A percentile compares a stretch with the other conserved stretches of the same genome.
Evolutionary conservation across 192 early-diverging fungal species (phyloP).

Genomic region (Bifiguratus adelaidae): DNA sequence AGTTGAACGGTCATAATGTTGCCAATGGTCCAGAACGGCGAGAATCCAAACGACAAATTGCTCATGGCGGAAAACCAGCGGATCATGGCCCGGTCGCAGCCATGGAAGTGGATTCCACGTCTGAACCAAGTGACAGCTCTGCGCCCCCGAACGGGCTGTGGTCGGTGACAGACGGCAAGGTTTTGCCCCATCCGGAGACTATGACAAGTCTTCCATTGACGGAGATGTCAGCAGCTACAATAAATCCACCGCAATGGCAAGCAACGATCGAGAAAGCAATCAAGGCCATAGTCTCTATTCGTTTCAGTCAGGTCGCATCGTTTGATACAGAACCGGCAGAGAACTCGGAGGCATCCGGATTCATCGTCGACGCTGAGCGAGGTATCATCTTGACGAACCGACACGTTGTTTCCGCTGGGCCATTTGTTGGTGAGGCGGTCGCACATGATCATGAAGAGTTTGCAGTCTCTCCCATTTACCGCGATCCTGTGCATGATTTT

Average conservation of each 20-base stretch:
- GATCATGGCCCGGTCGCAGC: too few species aligned
- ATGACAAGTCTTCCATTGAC: too few species aligned
- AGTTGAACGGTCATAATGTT: too few species aligned
- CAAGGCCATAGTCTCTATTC: slow-evolving; percentile 62
- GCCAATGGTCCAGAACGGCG: too few species aligned
- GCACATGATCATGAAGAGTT: slow-evolving; percentile 75
- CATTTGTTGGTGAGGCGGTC: slow-evolving; percentile 76
- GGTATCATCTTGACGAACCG: slow-evolving; percentile 65
- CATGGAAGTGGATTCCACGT: too few species aligned
- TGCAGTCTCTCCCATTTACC: slow-evolving; percentile 60
- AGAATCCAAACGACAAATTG: too few species aligned
- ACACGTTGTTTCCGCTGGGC: slow-evolving; percentile 65
- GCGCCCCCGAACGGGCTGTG: too few species aligned
- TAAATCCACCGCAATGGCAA: slow-evolving; percentile 57
- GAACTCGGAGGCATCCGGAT: slow-evolving; percentile 71
- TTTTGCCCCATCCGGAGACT: too few species aligned
- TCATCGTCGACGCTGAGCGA: slow-evolving; percentile 64
- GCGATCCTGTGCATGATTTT: slow-evolving; percentile 72
- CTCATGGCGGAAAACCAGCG: too few species aligned
- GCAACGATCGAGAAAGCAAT: slow-evolving; percentile 53
- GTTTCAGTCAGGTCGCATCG: slow-evolving; percentile 61
- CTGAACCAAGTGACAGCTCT: too few species aligned
- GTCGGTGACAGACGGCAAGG: too few species aligned
- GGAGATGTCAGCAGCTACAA: too few species aligned
- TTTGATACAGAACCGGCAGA: slow-evolving; percentile 72